Evolutionary conservation across 1,284 basidiomycete genomes (phyloP), one percentile per base, ranked within the genome.

Genomic region (Rhodotorula sp.): DNA sequence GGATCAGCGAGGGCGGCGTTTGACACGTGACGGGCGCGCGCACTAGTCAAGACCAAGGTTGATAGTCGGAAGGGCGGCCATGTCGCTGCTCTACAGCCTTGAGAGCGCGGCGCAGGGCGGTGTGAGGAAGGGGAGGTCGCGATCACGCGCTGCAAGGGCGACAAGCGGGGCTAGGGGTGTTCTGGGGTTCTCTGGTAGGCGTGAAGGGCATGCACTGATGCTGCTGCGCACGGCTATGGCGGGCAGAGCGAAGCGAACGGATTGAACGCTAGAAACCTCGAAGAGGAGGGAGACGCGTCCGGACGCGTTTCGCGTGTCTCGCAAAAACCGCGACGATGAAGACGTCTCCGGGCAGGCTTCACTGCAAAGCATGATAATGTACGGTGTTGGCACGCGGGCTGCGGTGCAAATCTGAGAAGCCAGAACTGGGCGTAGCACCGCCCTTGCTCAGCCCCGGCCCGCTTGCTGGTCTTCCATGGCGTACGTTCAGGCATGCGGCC

Each of bases 41-140:
- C 39, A 84, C 82, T 88, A 88, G 80, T 86, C 83, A 66, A 88
- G 81, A 60, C 82, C 78, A 53, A 86, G 80, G 68, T 82, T 83
- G 75, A 86, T 79, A 51, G 86, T 85, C 36, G 86, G 86, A 37
- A 88, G 83, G 56, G 85, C 75, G 32, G 77, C 68, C 73, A 61
- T 48, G 9, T 25, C 21, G 25, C 9, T 25, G 46, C 46, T 50
- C 32, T 36, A 12, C 9, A 13, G 34, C 46, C 21, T 19, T 27
- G 32, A 27, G 10, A 13, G 29, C 34, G 34, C 10, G 32, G 13
- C 21, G 44, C 12, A 3, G 17, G 22, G 27, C 46, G 25, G 32
- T 50, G 27, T 29, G 46, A 36, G 34, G 57, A 12, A 7, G 59
- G 60, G 21, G 60, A 36, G 29, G 41, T 25, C 46, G 46, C 32